Evolutionary conservation across 257 asterid genomes (phyloP).

Genomic region (Solanum medicagineum): DNA sequence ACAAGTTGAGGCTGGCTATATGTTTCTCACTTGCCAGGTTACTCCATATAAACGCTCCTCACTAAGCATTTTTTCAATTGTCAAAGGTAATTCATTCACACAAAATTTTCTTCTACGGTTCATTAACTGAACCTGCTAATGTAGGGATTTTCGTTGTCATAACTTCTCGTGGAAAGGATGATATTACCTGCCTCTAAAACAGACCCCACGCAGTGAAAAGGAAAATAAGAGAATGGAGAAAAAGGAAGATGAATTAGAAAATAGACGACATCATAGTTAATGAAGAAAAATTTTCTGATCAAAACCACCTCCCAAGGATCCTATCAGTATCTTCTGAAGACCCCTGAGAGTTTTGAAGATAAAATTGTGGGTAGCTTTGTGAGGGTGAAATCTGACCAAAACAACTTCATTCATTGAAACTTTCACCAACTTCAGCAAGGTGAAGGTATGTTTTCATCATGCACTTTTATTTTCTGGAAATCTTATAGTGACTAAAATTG

Average conservation of each 20-base stretch:
- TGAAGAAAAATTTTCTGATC: not conserved
- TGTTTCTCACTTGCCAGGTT: not conserved
- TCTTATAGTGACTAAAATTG: too few species aligned
- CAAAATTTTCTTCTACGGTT: not conserved
- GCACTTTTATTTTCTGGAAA: too few species aligned
- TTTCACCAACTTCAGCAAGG: constrained; percentile 77
- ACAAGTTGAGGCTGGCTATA: not conserved
- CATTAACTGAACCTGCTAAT: not conserved
- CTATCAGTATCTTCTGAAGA: constrained; percentile 55
- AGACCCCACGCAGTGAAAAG: not conserved
- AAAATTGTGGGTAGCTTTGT: constrained; percentile 78
- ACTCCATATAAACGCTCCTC: not conserved
- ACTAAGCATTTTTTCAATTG: not conserved
- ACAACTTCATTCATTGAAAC: constrained; percentile 60
- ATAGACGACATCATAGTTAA: too few species aligned
- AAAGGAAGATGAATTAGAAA: not conserved
- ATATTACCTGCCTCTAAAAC: not conserved
- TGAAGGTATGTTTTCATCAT: too few species aligned
- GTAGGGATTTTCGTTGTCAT: not conserved
- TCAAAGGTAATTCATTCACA: not conserved
- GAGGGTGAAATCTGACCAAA: constrained; percentile 70
- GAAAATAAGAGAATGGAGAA: not conserved
- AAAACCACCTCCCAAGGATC: not conserved
- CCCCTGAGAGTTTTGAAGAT: constrained; percentile 41
- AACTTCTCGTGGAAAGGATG: not conserved